Evolutionary conservation across 495 filamentous ascomycete genomes (phyloP).

Genomic region (Cudoniella acicularis): DNA sequence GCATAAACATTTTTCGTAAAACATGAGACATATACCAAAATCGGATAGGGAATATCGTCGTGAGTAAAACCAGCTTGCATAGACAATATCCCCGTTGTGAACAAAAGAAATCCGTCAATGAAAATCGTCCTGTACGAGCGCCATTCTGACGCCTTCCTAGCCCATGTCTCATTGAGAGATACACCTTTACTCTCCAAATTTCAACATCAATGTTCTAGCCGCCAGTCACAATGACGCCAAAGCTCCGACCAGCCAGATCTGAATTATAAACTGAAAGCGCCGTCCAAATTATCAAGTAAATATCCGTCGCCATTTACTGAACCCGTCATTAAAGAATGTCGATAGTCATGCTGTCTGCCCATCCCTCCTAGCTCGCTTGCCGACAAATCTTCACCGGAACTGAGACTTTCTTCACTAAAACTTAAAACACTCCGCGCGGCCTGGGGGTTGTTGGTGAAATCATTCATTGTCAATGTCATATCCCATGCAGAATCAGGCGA

Average conservation of each 20-base stretch:
- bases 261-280: conserved; percentile 35
- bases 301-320: conserved; percentile 30
- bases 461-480: conserved; percentile 42
- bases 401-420: conserved; percentile 74
- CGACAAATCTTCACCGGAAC: conserved; percentile 43
- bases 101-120: no score
- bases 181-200: not conserved
- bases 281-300: conserved; percentile 41
- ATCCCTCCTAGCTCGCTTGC: conserved; percentile 24
- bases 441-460: conserved; percentile 35
- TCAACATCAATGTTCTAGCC: not conserved
- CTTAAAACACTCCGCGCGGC: conserved; percentile 66
- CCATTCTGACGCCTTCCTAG: not conserved
- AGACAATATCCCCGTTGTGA: no score
- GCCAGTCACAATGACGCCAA: not conserved
- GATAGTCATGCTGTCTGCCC: conserved; percentile 6
- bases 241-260: not conserved
- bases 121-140: no score
- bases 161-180: not conserved
- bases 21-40: not conserved
- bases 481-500: conserved; percentile 54
- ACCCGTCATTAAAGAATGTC: conserved; percentile 19
- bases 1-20: not conserved
- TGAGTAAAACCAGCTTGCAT: not conserved
- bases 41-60: not conserved